Percentiles rank a stretch among this genome's conserved stretches.
Conservation (phyloP, 805 yeast genomes). For the Dipodascus albidus region DNA sequence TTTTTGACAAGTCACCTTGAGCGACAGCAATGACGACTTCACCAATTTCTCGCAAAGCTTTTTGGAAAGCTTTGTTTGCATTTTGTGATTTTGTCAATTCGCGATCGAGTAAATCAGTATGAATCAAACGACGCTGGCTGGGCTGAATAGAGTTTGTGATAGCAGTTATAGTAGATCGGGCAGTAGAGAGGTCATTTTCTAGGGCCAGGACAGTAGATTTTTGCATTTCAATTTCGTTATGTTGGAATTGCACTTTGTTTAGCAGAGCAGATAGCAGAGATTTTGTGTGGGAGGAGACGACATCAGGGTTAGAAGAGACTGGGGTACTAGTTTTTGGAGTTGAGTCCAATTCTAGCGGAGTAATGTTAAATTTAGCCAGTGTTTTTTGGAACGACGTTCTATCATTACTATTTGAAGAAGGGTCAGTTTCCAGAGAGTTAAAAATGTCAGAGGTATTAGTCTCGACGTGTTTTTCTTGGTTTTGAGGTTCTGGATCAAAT, state of each 20-base stretch:
- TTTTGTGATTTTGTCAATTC: conserved; percentile 31
- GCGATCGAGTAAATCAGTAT: conserved; percentile 22
- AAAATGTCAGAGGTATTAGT: neutral
- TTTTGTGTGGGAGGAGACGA: neutral
- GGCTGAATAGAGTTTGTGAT: conserved; percentile 23
- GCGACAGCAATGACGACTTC: conserved; percentile 83
- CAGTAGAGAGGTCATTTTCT: conserved; percentile 23
- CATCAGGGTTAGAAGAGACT: neutral
- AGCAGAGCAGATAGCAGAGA: conserved; percentile 13
- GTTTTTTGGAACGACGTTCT: neutral
- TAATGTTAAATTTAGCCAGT: neutral
- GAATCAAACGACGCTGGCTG: conserved; percentile 19
- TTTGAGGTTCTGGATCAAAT: neutral
- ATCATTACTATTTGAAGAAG: neutral
- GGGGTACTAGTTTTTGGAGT: neutral
- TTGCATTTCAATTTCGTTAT: conserved; percentile 25
- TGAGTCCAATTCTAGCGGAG: neutral
- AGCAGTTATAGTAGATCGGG: conserved; percentile 24
- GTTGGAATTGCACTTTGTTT: conserved; percentile 25
- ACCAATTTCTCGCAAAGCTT: conserved; percentile 69
- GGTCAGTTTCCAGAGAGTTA: neutral
- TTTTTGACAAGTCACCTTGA: conserved; percentile 75
- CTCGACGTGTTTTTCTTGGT: neutral
- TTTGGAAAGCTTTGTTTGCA: conserved; percentile 57
- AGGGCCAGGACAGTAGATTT: conserved; percentile 23